These are phyloP conservation scores for Heracleum sosnowskyi DNA, from an alignment of 129 eudicot species.

Conservation along the genomic window DNA sequence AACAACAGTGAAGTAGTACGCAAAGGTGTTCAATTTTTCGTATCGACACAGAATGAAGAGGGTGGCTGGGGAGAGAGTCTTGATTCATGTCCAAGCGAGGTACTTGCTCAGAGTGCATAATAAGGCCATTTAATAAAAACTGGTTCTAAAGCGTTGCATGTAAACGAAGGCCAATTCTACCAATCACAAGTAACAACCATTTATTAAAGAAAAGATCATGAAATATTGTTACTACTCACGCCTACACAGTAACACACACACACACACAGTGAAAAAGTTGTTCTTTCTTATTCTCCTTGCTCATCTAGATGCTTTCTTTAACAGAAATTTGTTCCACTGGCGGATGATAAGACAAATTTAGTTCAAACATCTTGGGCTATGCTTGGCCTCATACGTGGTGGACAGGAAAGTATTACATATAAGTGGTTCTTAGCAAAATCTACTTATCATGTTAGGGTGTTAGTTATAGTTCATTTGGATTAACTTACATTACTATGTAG, in stretches of 20 bases:
- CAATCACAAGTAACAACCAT: neutral
- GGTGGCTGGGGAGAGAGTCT: no score
- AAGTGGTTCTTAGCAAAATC: neutral
- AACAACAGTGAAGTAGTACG: no score
- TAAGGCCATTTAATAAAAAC: neutral
- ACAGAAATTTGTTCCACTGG: conserved; percentile 8
- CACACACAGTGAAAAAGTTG: no score
- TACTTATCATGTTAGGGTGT: neutral
- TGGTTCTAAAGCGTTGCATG: neutral
- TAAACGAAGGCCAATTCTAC: neutral
- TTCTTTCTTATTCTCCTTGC: neutral
- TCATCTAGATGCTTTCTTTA: neutral
- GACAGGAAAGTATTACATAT: conserved; percentile 7
- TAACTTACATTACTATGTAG: no score
- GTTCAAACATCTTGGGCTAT: conserved; percentile 22
- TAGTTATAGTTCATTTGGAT: no score
- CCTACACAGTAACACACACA: no score
- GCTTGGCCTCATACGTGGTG: conserved; percentile 15
- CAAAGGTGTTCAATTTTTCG: no score
- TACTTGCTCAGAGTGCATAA: no score
- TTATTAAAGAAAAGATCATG: neutral
- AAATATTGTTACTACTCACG: neutral
- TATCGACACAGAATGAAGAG: no score
- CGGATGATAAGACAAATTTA: conserved; percentile 7
- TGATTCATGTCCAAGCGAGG: no score